phyloP scores from a whole-genome alignment of 352 stramenopile genomes.

The Globisporangium nunn region DNA sequence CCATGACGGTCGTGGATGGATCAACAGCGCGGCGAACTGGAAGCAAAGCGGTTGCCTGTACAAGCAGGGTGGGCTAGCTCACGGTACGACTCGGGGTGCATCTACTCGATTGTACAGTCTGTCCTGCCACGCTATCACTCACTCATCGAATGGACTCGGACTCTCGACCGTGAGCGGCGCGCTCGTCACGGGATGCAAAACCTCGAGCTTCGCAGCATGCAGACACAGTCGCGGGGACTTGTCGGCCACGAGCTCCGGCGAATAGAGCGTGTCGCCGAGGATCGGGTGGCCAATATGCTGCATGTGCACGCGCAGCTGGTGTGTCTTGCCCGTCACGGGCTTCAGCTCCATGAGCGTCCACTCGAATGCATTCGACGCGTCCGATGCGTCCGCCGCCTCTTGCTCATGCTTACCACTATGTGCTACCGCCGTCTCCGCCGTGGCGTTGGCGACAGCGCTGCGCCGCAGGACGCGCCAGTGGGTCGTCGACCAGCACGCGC shows the following conservation, averaged over 20 bases:
- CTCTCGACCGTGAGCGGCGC: conserved; percentile 29
- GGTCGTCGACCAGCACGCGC: conserved; percentile 14
- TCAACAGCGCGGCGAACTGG: too few relatives aligned
- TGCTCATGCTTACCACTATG: not conserved
- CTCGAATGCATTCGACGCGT: not conserved
- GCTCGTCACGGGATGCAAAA: conserved; percentile 38
- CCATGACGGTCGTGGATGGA: too few relatives aligned
- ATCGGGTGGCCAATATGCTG: conserved; percentile 89
- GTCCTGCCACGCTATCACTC: not conserved
- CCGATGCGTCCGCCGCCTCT: not conserved
- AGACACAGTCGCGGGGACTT: conserved; percentile 40
- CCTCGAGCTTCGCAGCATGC: conserved; percentile 32
- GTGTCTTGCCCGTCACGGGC: conserved; percentile 83
- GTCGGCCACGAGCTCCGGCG: conserved; percentile 26
- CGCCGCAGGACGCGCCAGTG: conserved; percentile 13
- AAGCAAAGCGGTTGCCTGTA: too few relatives aligned
- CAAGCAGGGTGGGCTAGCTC: too few relatives aligned
- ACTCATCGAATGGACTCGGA: conserved; percentile 15
- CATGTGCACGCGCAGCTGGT: conserved; percentile 94
- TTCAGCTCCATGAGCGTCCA: conserved; percentile 56
- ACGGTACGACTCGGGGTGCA: too few relatives aligned
- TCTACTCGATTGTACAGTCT: too few relatives aligned
- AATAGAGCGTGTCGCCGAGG: conserved; percentile 89
- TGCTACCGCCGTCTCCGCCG: not conserved
- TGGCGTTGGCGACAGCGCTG: not conserved